phyloP scores from a whole-genome alignment of 2,329 filamentous ascomycete genomes.

The Achaetomium macrosporum region DNA sequence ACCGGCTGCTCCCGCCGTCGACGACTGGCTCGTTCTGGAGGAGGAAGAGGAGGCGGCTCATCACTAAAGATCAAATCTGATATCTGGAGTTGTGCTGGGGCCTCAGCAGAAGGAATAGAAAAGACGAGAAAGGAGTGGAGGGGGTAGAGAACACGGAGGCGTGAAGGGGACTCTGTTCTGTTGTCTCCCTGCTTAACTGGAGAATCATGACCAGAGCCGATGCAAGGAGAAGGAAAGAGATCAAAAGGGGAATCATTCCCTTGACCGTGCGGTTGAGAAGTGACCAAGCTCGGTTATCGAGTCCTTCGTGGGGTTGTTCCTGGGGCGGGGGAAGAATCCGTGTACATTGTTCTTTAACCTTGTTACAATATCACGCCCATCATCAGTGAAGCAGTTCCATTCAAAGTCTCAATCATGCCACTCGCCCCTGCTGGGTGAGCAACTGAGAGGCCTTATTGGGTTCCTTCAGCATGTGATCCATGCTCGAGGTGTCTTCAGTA shows the following conservation, averaged over 20 bases:
- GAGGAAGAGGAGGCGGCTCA: constrained; percentile 47
- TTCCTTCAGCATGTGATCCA: no score
- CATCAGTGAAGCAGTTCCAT: neutral
- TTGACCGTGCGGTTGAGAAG: neutral
- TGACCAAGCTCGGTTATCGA: neutral
- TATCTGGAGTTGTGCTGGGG: no score
- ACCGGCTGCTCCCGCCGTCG: constrained; percentile 49
- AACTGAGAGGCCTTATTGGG: no score
- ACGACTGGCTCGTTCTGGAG: constrained; percentile 82
- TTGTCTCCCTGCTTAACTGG: neutral
- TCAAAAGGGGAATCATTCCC: neutral
- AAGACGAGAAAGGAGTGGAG: neutral
- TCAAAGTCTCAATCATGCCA: no score
- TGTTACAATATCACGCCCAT: constrained; percentile 20
- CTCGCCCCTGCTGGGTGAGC: no score
- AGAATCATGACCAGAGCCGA: neutral
- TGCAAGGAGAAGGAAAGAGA: neutral
- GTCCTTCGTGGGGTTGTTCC: constrained; percentile 8
- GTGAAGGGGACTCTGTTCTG: neutral
- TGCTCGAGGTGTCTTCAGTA: no score
- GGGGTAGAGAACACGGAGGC: no score
- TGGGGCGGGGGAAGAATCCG: constrained; percentile 31
- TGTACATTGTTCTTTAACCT: constrained; percentile 34
- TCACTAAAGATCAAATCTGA: constrained; percentile 38
- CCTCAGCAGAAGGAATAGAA: no score